A percentile compares a stretch with the other conserved stretches of the same genome.
phyloP scores from a whole-genome alignment of 164 flowering plant genomes.

The Aristolochia fimbriata region DNA sequence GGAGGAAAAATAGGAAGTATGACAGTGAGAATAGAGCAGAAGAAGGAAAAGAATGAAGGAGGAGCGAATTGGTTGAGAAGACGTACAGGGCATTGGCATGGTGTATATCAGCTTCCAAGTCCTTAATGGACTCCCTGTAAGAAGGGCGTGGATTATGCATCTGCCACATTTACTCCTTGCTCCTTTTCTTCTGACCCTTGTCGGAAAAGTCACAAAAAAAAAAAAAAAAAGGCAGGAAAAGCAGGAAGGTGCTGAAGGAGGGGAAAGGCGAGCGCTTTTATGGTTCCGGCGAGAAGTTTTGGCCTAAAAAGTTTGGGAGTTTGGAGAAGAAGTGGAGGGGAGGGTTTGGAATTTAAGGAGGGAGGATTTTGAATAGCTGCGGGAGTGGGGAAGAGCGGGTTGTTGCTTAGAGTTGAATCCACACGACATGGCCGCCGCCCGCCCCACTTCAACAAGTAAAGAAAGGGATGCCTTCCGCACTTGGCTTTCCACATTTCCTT shows the following conservation, averaged over 20 bases:
- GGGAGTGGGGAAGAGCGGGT: background rate
- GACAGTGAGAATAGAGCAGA: too few relatives aligned
- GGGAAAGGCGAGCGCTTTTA: background rate
- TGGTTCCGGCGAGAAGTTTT: background rate
- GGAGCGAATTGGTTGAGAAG: background rate
- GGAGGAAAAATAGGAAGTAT: too few relatives aligned
- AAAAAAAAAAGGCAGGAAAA: too few relatives aligned
- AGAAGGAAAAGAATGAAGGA: background rate
- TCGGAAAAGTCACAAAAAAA: too few relatives aligned
- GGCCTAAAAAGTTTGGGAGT: slow-evolving; percentile 1
- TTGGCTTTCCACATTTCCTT: background rate
- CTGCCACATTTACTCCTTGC: slow-evolving; percentile 2
- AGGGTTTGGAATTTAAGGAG: background rate
- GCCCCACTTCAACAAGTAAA: slow-evolving; percentile 5
- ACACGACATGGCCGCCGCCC: too few relatives aligned
- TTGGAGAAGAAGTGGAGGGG: too few relatives aligned
- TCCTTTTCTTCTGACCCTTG: background rate
- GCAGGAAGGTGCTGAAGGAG: too few relatives aligned
- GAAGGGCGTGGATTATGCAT: slow-evolving; percentile 1
- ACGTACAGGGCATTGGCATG: slow-evolving; percentile 11
- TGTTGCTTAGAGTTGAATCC: slow-evolving; percentile 2
- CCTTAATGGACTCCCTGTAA: slow-evolving; percentile 10
- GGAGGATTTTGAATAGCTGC: too few relatives aligned
- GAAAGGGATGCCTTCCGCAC: slow-evolving; percentile 13
- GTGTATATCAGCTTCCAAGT: slow-evolving; percentile 10